Base-by-base conservation (phyloP, 306 rosid species). In the Alnus rubra region DNA sequence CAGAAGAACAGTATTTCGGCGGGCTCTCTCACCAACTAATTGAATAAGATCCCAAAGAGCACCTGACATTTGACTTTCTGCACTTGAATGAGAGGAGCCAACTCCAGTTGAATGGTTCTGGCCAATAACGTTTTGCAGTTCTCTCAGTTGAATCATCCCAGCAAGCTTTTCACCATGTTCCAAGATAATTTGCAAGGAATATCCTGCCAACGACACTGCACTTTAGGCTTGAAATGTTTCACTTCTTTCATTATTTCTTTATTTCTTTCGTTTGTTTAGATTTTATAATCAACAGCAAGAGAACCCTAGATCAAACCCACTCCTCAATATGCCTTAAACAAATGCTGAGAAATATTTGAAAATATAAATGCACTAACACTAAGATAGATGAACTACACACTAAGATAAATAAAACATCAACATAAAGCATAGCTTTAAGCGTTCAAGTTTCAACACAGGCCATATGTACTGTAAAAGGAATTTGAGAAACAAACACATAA, bases 21-120 rank as follows among this genome's bases (percentile, higher is more conserved):
- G 95, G 58, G 97, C 89, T 82, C 95, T 87, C 80, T 92, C 98
- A 80, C 98, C 98, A 78, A 95, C 97, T 77, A 89, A 80, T 82
- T 92, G 98, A 81, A 95, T 86, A 85, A 95, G 84, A 90, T 95
- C 98, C 98, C 98, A 95, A 52, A 95, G 90, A 81, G 97, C 95
- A 74, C 98, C 97, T 69, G 98, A 86, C 81, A 84, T 80, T 28
- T 88, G 95, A 78, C 82, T 82, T 80, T 90, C 94, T 65, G 75
- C 64, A 82, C 78, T 84, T 63, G 88, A 78, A 84, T 60, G 74
- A n/a, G 84, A 74, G 84, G 88, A 86, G 77, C 82, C 84, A 79
- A 69, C 81, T 80, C 80, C 82, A 83, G 80, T 74, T 55, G 93
- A 86, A 74, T 93, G 94, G 74, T 88, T 91, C 87, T 91, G 92